Evolutionary conservation across 495 filamentous ascomycete genomes (phyloP), one percentile per base, ranked within the genome.

Genomic region (Penicillium macrosclerotiorum): DNA sequence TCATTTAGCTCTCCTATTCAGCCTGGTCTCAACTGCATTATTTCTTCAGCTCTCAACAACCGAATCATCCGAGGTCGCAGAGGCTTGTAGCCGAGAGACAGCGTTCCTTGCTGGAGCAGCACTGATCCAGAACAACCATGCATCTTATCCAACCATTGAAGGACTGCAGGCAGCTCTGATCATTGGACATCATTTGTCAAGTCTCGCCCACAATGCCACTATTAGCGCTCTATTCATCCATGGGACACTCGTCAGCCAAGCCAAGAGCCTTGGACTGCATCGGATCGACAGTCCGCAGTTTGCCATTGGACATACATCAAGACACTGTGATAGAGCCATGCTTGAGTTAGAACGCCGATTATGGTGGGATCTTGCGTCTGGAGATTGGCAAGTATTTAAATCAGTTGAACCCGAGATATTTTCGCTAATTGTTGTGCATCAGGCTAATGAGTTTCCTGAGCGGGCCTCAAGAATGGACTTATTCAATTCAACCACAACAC

Each of bases 381-480:
- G 63, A 33, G 75, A 77, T 45, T 78, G 75, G 75, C 74, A 59
- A 25, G 54, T 50, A 16, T 26, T 8, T 8, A 27, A 13, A 6
- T 1, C 13, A 20, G 29, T 18, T 17, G 30, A 45, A 44, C 37
- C 25, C 38, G 8, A 37, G 55, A 3, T 46, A 22, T 49, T 11
- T 30, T 49, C n/a, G 45, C 42, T 55, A 13, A 52, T 14, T 1
- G 13, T 32, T 8, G 7, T n/a, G 8, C 25, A 3, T 13, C 20
- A 72, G 69, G 69, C 37, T 71, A 1, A 26, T 71, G 6, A 51
- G 57, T 0, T 71, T 64, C 35, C 44, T 71, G 1, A 65, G 64
- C 18, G 75, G 75, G n/a, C 76, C 76, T 2, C 73, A 78, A 34
- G 74, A 77, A 34, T 67, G 68, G 42, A 75, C 64, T 5, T 79